A percentile compares a stretch with the other conserved stretches of the same genome.
phyloP scores from a whole-genome alignment of 2,329 filamentous ascomycete genomes.

The Colletotrichum navitas region DNA sequence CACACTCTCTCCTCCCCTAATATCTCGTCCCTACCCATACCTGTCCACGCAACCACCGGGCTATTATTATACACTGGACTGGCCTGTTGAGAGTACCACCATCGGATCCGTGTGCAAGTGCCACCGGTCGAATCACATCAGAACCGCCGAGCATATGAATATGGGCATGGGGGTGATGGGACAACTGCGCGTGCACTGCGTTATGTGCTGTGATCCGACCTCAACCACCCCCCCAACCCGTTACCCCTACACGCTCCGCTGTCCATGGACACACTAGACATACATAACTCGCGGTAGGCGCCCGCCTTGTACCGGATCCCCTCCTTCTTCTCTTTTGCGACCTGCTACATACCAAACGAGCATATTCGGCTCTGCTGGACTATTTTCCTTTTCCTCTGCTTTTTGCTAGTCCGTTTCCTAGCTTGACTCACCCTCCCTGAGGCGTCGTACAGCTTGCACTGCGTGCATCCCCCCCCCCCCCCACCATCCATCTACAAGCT shows the following conservation, averaged over 20 bases:
- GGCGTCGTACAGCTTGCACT: conserved; percentile 20
- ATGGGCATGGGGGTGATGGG: conserved; percentile 31
- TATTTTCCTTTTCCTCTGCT: conserved; percentile 43
- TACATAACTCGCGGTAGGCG: conserved; percentile 65
- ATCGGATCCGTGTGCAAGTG: conserved; percentile 35
- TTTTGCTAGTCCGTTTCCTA: conserved; percentile 47
- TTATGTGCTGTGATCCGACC: conserved; percentile 40
- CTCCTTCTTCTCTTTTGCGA: conserved; percentile 58
- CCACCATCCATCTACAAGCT: conserved; percentile 9
- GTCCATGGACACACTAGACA: conserved; percentile 44
- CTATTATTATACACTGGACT: conserved; percentile 39
- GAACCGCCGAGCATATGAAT: conserved; percentile 37
- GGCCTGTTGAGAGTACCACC: conserved; percentile 29
- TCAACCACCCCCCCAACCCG: conserved; percentile 30
- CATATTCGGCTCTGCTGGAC: conserved; percentile 50
- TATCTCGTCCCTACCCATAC: conserved; percentile 6
- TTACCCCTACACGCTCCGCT: conserved; percentile 32
- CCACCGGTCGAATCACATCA: conserved; percentile 41
- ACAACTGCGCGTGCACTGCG: conserved; percentile 34
- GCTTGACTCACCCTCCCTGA: conserved; percentile 45
- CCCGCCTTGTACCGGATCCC: conserved; percentile 53
- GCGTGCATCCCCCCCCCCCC: conserved; percentile 12
- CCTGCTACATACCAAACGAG: conserved; percentile 51
- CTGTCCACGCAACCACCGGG: conserved; percentile 24
- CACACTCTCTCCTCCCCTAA: neutral